Evolutionary conservation across 2,329 filamentous ascomycete genomes (phyloP).

Genomic region (Colletotrichum nymphaeae): DNA sequence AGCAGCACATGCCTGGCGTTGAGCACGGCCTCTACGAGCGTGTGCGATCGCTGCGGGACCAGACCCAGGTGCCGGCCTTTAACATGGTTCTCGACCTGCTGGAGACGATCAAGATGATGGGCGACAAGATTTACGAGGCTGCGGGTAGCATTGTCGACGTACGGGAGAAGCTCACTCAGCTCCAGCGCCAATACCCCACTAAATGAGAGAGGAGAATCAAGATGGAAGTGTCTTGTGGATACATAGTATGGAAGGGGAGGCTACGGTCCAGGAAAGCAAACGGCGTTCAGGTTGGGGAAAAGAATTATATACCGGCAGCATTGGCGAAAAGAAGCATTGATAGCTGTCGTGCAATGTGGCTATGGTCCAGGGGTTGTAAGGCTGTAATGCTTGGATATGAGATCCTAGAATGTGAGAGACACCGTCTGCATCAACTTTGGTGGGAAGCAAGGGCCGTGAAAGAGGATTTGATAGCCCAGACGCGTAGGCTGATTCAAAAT

Average conservation of each 20-base stretch:
- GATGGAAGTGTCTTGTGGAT: background rate
- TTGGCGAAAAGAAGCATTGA: background rate
- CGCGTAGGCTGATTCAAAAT: background rate
- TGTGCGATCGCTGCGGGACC: slow-evolving; percentile 35
- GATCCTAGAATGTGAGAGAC: background rate
- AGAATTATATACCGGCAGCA: slow-evolving; percentile 21
- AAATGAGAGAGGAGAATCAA: slow-evolving; percentile 46
- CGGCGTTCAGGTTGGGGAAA: slow-evolving; percentile 32
- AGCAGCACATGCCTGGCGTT: slow-evolving; percentile 60
- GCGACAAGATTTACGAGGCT: slow-evolving; percentile 37
- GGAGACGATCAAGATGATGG: slow-evolving; percentile 38
- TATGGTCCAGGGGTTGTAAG: background rate
- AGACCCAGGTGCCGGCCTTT: slow-evolving; percentile 35
- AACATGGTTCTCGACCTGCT: slow-evolving; percentile 35
- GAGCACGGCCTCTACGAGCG: slow-evolving; percentile 57
- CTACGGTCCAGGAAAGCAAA: slow-evolving; percentile 1
- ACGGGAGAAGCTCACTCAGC: slow-evolving; percentile 39
- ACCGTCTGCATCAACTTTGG: rapidly evolving
- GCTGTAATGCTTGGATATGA: background rate
- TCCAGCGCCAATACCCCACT: slow-evolving; percentile 37
- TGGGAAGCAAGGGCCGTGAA: background rate
- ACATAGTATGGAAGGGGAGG: background rate
- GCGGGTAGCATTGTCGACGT: slow-evolving; percentile 35
- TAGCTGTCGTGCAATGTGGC: background rate
- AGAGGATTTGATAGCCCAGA: background rate